Conservation (phyloP, 2,329 filamentous ascomycete genomes). For the Coniosporium uncinatum region DNA sequence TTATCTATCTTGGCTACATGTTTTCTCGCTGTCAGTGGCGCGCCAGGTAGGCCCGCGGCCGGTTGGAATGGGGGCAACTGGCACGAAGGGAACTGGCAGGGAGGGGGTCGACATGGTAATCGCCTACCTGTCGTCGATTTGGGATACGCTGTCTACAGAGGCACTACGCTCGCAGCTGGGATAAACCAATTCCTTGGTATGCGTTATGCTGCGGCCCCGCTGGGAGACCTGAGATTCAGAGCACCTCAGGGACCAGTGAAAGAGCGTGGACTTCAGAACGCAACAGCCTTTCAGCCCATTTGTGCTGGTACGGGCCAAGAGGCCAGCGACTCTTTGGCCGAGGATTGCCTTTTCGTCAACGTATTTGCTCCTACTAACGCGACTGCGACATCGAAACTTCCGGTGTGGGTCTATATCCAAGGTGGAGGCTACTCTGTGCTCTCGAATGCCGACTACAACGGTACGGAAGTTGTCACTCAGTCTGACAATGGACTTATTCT, state of each 20-base stretch:
- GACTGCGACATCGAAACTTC: conserved; percentile 13
- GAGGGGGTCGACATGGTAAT: too few relatives aligned
- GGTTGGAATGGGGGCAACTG: too few relatives aligned
- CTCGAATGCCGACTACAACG: conserved; percentile 3
- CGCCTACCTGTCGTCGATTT: too few relatives aligned
- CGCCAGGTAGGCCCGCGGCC: too few relatives aligned
- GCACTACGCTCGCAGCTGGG: not conserved
- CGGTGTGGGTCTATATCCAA: conserved; percentile 3
- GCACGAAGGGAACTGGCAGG: too few relatives aligned
- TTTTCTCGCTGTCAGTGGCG: too few relatives aligned
- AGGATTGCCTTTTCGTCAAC: conserved; percentile 30
- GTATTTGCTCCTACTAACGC: conserved; percentile 32
- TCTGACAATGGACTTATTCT: not conserved
- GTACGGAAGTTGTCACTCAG: not conserved
- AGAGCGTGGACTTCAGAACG: conserved; percentile 55
- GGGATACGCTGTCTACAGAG: not conserved
- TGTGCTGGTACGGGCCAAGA: too few relatives aligned
- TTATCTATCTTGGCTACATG: too few relatives aligned
- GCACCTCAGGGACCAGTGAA: conserved; percentile 56
- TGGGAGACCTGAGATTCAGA: conserved; percentile 60
- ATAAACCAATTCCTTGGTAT: conserved; percentile 49
- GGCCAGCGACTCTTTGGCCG: conserved; percentile 44
- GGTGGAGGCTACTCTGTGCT: conserved; percentile 1
- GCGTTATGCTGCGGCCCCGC: conserved; percentile 64
- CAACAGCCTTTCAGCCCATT: conserved; percentile 48